Base-by-base conservation (phyloP, 108 stramenopile genomes). In the Nitzschia sp. region DNA sequence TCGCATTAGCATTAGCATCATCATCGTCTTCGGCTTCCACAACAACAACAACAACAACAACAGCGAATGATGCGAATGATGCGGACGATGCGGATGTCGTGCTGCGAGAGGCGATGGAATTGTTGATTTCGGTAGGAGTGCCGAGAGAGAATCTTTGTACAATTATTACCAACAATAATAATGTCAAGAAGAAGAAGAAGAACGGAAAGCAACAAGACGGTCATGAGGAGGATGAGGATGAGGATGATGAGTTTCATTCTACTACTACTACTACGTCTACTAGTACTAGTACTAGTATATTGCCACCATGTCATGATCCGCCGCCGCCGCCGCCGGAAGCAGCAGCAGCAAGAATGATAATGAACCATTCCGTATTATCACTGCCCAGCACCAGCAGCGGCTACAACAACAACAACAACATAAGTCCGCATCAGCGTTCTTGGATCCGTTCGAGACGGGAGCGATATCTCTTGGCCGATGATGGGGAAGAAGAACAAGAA, bases 111-210 rank as follows among this genome's bases (percentile, higher is more conserved):
- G 73, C 73, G 2, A 50, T 59, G 30, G 36, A 33, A 23, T 52
- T 75, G 21, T 1, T 75, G 28, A 21, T 62, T 27, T 67, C 73
- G 3, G 9, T 54, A 16, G 73, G 73, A 2, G 73, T 75, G 1
- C 66, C 73, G 9, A 34, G 46, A 44, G 26, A 60, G 3, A 60
- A 75, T 68, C 57, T 75, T 15, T 75, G 73, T 44, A 41, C 64
- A 5, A 32, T 15, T 5, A n/a, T n/a, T n/a, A 19, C n/a, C 15
- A 54, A 54, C 22, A 54, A 44, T 15, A 44, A 44, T 15, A n/a
- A n/a, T n/a, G 15, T 13, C 41, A 44, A 44, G 9, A n/a, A n/a
- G n/a, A n/a, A n/a, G n/a, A n/a, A n/a, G n/a, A n/a, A n/a, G n/a
- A n/a, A n/a, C n/a, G n/a, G n/a, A n/a, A n/a, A n/a, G n/a, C n/a